Conservation (phyloP, 148 eudicot genomes). For the Vaccinium macrocarpon region DNA sequence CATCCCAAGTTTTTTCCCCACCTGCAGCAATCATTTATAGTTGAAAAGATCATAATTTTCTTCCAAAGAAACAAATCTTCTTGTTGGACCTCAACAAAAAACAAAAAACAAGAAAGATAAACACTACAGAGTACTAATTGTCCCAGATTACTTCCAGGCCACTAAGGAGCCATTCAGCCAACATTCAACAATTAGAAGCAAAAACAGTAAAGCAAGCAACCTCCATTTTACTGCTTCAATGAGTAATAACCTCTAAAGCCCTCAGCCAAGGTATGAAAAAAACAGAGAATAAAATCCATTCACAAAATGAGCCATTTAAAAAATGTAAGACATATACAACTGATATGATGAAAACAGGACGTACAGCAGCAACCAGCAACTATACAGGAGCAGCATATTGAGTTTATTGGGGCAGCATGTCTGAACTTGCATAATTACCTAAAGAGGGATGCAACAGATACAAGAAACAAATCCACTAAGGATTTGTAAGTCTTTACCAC, state of each 20-base stretch:
- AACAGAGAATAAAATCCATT: not conserved
- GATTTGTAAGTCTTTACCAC: constrained; percentile 7
- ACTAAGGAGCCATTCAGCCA: not conserved
- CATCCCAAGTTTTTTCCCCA: not conserved
- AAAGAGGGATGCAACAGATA: not conserved
- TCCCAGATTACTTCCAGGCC: not conserved
- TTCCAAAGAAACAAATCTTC: not conserved
- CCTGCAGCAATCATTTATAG: not conserved
- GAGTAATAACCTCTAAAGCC: not conserved
- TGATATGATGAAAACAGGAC: not conserved
- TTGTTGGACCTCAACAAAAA: not conserved
- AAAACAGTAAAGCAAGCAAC: not conserved
- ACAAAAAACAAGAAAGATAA: not conserved
- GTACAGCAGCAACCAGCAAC: constrained; percentile 9
- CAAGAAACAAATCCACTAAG: constrained; percentile 5
- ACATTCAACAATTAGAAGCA: not conserved
- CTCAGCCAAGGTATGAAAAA: not conserved
- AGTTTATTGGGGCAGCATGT: constrained; percentile 12
- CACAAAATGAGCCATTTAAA: not conserved
- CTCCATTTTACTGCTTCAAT: not conserved
- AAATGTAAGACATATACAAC: constrained; percentile 12
- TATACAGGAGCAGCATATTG: constrained; percentile 14
- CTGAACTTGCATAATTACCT: constrained; percentile 8
- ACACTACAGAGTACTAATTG: not conserved
- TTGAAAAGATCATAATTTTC: not conserved